Conservation (phyloP, 1,284 basidiomycete species). For the Agaricales sp. region DNA sequence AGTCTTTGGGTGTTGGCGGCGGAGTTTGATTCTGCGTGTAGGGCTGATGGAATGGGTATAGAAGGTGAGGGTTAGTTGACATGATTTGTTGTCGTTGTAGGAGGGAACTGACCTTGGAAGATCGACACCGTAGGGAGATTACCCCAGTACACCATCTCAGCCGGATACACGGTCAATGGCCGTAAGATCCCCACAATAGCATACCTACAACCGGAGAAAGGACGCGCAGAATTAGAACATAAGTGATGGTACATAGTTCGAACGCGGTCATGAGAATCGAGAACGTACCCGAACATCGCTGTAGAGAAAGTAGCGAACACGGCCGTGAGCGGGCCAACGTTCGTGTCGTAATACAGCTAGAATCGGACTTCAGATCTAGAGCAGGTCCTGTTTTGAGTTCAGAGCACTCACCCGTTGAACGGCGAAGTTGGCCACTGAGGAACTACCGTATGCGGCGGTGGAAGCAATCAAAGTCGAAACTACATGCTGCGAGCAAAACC, state of each 20-base stretch:
- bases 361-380: not conserved
- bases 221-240: not conserved
- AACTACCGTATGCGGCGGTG: slow-evolving; percentile 41
- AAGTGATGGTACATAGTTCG: too few relatives aligned
- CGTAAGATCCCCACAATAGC: slow-evolving; percentile 48
- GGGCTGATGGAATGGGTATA: slow-evolving; percentile 29
- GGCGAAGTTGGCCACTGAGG: slow-evolving; percentile 48
- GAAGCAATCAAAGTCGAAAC: slow-evolving; percentile 51
- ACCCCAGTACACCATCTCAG: slow-evolving; percentile 62
- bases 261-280: not conserved
- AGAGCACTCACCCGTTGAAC: slow-evolving; percentile 39
- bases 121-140: slow-evolving; percentile 49
- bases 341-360: slow-evolving; percentile 49
- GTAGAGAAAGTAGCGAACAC: slow-evolving; percentile 58
- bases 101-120: slow-evolving; percentile 42
- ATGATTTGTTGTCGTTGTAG: too few relatives aligned
- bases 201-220: slow-evolving; percentile 25
- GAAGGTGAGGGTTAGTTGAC: too few relatives aligned
- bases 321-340: slow-evolving; percentile 45
- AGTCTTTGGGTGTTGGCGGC: slow-evolving; percentile 38
- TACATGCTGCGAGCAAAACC: slow-evolving; percentile 33
- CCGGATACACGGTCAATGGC: slow-evolving; percentile 55
- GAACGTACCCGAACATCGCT: slow-evolving; percentile 44
- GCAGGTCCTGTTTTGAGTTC: too few relatives aligned
- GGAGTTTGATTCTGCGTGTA: slow-evolving; percentile 45